These are phyloP conservation scores for Carex arenaria DNA, from an alignment of 202 grass and related monocot genomes.

Conservation along the genomic window DNA sequence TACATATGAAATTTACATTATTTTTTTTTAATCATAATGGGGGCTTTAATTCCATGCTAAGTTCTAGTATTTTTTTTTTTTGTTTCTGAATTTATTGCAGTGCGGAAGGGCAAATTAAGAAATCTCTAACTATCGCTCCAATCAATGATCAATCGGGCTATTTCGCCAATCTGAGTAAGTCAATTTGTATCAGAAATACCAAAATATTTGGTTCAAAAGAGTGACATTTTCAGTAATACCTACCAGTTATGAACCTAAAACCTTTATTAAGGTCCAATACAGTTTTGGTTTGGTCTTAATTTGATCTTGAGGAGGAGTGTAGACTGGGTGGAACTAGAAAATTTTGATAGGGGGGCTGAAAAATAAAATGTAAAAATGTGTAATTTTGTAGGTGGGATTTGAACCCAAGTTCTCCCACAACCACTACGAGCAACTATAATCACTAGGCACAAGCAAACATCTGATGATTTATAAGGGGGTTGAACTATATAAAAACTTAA, in stretches of 20 bases:
- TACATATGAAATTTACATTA: no score
- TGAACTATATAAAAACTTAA: no score
- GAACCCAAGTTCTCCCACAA: no score
- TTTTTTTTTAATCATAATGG: no score
- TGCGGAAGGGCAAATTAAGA: conserved; percentile 82
- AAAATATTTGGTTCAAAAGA: not conserved
- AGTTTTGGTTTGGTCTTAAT: not conserved
- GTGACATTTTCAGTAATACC: not conserved
- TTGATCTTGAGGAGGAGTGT: not conserved
- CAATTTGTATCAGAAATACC: not conserved
- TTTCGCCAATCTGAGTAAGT: conserved; percentile 83
- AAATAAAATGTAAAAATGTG: no score
- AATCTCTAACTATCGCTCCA: conserved; percentile 59
- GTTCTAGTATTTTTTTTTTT: not conserved
- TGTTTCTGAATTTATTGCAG: conserved; percentile 31
- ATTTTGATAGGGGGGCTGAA: no score
- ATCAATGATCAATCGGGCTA: conserved; percentile 64
- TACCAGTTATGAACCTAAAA: not conserved
- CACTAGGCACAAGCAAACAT: no score
- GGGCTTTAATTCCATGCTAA: not conserved
- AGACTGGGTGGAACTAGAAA: no score
- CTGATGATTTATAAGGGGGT: no score
- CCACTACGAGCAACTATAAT: no score
- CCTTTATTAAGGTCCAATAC: not conserved
- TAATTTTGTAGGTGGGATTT: no score